Base-by-base conservation (phyloP, 2,329 filamentous ascomycete genomes). In the Colletotrichum coccodes region DNA sequence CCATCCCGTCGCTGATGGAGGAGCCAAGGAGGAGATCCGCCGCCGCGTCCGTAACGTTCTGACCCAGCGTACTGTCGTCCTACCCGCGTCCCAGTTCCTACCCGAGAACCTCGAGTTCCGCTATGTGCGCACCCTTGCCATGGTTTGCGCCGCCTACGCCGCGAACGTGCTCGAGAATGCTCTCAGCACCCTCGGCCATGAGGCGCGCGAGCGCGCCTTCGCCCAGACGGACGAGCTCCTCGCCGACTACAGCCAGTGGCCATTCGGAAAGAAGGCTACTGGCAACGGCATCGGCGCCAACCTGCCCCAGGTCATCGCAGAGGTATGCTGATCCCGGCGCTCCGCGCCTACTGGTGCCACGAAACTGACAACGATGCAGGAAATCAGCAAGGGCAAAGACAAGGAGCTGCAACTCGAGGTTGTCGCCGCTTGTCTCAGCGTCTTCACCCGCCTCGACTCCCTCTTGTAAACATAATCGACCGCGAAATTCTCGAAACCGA, bases 111-210 rank as follows among this genome's bases (percentile, higher is more conserved):
- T 97, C 81, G 95, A 98, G 77, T 98, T 97, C 84, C 90, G 96
- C 79, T 97, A 97, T 81, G 84, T 96, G 73, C 91, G 96, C 74
- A 98, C 96, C 53, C 90, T 99, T 73, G 87, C 93, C 75, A 97
- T 99, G 95, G 94, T 99, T 61, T 99, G 96, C 83, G 96, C 95
- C 59, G 95, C 96, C 52, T 98, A 99, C 81, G 96, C 96, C 52
- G 96, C 96, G 71, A 99, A 99, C 77, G 96, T 99, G 32, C 88
- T 99, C 67, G 96, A 99, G 84, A 99, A 99, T 78, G 96, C 95
- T n/a, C 85, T 99, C 75, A 94, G 93, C 64, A 97, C 93, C 16
- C 89, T 99, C 71, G 94, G 95, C 73, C 96, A 98, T 79, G 96
- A 99, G 84, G 91, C 95, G 64, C 87, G 96, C 74, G 96, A 99